Conservation (phyloP, 352 stramenopile genomes). For the Globisporangium nodosum region DNA sequence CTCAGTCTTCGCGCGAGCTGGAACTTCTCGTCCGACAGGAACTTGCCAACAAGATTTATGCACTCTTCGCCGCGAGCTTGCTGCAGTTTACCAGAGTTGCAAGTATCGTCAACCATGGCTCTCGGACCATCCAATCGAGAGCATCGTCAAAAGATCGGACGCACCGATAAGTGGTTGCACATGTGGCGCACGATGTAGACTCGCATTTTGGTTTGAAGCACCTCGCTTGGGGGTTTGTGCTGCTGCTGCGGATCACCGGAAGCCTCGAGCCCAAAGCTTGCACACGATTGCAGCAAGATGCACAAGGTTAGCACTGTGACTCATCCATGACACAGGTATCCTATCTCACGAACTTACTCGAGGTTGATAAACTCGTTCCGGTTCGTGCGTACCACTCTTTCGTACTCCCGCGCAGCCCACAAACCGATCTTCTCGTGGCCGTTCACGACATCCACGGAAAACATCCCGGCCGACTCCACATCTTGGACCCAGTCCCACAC, state of each 20-base stretch:
- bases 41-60: conserved; percentile 45
- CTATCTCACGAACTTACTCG: conserved; percentile 31
- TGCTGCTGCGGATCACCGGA: conserved; percentile 5
- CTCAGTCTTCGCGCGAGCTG: conserved; percentile 54
- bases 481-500: conserved; percentile 73
- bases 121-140: neutral
- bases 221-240: conserved; percentile 11
- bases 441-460: conserved; percentile 44
- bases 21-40: conserved; percentile 60
- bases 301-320: neutral
- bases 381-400: conserved; percentile 33
- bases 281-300: neutral
- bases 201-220: conserved; percentile 22
- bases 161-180: conserved; percentile 69
- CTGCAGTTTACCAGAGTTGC: conserved; percentile 13
- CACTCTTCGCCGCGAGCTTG: conserved; percentile 49
- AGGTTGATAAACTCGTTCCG: conserved; percentile 60
- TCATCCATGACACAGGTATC: neutral
- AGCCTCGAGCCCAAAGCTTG: conserved; percentile 55
- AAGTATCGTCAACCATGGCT: neutral
- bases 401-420: conserved; percentile 60
- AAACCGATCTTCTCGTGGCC: conserved; percentile 55
- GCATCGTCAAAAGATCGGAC: neutral
- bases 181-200: conserved; percentile 76
- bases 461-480: conserved; percentile 31